These are phyloP conservation scores for Phytophthora cactorum DNA, from an alignment of 352 stramenopile species.

Conservation along the genomic window DNA sequence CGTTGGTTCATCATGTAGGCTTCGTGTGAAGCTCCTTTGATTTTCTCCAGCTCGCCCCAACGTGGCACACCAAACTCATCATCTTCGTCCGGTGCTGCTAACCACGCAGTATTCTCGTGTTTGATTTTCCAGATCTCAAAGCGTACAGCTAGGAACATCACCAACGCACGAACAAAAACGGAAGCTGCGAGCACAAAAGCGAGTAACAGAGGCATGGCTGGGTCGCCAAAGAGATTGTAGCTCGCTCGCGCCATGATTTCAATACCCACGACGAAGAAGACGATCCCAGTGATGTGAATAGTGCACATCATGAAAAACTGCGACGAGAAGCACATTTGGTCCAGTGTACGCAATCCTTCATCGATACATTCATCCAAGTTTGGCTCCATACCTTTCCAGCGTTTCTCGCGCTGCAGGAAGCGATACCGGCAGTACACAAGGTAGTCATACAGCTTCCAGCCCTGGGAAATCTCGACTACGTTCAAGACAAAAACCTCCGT, in stretches of 20 bases:
- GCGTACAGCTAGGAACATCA: slow-evolving; percentile 87
- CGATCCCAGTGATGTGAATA: slow-evolving; percentile 93
- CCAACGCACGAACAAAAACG: slow-evolving; percentile 64
- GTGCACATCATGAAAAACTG: slow-evolving; percentile 99
- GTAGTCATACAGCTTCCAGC: slow-evolving; percentile 99
- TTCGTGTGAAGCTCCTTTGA: slow-evolving; percentile 94
- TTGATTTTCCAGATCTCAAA: slow-evolving; percentile 96
- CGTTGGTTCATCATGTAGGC: slow-evolving; percentile 97
- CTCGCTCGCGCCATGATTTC: slow-evolving; percentile 95
- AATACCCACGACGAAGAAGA: slow-evolving; percentile 95
- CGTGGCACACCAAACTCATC: slow-evolving; percentile 93
- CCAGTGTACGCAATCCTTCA: slow-evolving; percentile 93
- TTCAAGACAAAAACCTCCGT: slow-evolving; percentile 96
- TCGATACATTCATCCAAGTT: slow-evolving; percentile 98
- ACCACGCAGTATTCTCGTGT: slow-evolving; percentile 96
- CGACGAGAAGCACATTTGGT: slow-evolving; percentile 98
- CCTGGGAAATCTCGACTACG: slow-evolving; percentile 96
- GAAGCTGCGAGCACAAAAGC: slow-evolving; percentile 70
- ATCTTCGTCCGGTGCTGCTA: slow-evolving; percentile 87
- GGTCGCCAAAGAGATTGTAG: slow-evolving; percentile 98
- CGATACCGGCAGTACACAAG: slow-evolving; percentile 96
- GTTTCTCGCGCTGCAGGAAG: slow-evolving; percentile 95
- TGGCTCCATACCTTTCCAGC: slow-evolving; percentile 97
- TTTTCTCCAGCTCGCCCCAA: slow-evolving; percentile 93
- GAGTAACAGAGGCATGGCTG: slow-evolving; percentile 87